A percentile compares a stretch with the other conserved stretches of the same genome.
Evolutionary conservation across 2,329 filamentous ascomycete species (phyloP).

Genomic region (Pseudogymnoascus sp.): DNA sequence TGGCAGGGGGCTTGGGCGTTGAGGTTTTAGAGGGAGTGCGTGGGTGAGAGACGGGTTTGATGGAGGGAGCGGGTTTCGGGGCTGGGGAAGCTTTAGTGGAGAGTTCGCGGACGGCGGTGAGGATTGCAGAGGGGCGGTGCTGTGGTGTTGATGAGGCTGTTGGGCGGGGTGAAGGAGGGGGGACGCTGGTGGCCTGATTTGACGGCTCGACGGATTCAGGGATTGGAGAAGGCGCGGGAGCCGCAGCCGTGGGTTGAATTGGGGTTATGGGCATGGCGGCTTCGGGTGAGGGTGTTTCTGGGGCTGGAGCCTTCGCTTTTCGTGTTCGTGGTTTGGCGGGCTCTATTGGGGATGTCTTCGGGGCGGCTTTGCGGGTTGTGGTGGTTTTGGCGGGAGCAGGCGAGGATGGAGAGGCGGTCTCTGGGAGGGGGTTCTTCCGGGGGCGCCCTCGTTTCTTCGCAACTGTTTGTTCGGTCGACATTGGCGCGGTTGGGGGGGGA

Average conservation of each 20-base stretch:
- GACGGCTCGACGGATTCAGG: neutral
- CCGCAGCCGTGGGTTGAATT: neutral
- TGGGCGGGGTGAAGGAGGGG: neutral
- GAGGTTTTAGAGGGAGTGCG: neutral
- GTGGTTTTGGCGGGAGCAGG: neutral
- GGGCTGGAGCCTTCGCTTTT: neutral
- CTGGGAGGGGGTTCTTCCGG: neutral
- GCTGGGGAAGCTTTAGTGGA: neutral
- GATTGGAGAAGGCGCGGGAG: neutral
- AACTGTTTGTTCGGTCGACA: conserved; percentile 1
- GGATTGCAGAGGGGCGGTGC: neutral
- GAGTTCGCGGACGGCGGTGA: neutral
- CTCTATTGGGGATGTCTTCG: neutral
- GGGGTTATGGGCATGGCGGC: neutral
- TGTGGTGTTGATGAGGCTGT: neutral
- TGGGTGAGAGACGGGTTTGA: neutral
- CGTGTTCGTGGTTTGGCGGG: neutral
- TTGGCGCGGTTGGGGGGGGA: neutral
- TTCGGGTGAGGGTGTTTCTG: neutral
- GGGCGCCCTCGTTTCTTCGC: neutral
- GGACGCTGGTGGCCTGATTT: neutral
- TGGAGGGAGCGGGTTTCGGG: neutral
- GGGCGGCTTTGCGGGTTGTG: neutral
- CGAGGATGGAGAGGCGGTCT: neutral
- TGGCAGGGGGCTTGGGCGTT: neutral